These are phyloP conservation scores for Phoma sp. DNA, from an alignment of 2,329 filamentous ascomycete species.

Conservation along the genomic window DNA sequence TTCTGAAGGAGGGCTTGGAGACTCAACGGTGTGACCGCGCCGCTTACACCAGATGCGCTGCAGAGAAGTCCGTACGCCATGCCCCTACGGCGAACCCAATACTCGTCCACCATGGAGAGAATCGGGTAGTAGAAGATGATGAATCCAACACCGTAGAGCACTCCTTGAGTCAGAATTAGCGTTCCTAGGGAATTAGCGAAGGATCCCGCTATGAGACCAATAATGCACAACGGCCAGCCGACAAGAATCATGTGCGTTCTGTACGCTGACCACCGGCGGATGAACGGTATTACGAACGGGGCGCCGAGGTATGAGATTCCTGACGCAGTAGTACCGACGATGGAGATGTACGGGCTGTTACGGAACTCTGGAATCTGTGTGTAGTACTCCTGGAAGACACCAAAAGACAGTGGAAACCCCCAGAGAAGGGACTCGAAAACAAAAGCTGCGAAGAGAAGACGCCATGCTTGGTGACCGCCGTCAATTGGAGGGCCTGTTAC, in stretches of 20 bases:
- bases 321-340: slow-evolving; percentile 29
- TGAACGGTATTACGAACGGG: slow-evolving; percentile 46
- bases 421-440: slow-evolving; percentile 58
- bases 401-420: slow-evolving; percentile 33
- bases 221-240: slow-evolving; percentile 43
- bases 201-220: slow-evolving; percentile 41
- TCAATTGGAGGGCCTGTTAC: slow-evolving; percentile 19
- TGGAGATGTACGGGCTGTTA: slow-evolving; percentile 20
- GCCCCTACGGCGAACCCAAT: slow-evolving; percentile 58
- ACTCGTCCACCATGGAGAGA: slow-evolving; percentile 59
- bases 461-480: slow-evolving; percentile 51
- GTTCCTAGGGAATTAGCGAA: slow-evolving; percentile 40
- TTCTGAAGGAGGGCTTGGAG: slow-evolving; percentile 47
- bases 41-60: slow-evolving; percentile 52
- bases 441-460: slow-evolving; percentile 59
- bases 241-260: slow-evolving; percentile 38
- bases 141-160: slow-evolving; percentile 53
- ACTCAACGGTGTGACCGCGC: slow-evolving; percentile 52
- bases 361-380: slow-evolving; percentile 17
- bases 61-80: slow-evolving; percentile 59
- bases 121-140: slow-evolving; percentile 58
- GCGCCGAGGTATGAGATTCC: slow-evolving; percentile 55
- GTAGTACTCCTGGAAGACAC: slow-evolving; percentile 36
- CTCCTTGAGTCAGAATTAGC: slow-evolving; percentile 47
- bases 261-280: slow-evolving; percentile 39